Evolutionary conservation across 129 eudicot genomes (phyloP), one percentile per base, ranked within the genome.

Genomic region (Artemisia argyi): DNA sequence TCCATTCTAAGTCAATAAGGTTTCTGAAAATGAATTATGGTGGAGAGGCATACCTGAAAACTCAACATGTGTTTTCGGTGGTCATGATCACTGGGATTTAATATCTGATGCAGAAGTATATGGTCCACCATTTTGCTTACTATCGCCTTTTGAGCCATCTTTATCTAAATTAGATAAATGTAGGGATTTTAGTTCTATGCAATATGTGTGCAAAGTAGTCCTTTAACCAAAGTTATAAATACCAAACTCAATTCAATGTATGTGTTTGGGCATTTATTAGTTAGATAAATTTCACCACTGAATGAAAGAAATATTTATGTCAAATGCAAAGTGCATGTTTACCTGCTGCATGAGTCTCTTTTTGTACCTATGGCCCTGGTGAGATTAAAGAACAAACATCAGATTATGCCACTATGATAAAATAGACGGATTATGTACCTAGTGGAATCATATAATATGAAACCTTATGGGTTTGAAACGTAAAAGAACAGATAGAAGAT

Each of bases 321-420:
- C n/a, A 10, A 16, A 42, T 42, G 30, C 20, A 5, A 32, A 54
- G 18, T 28, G 9, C 13, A 44, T n/a, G n/a, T 24, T 78, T 85
- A 90, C 95, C 89, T 85, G 87, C 65, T 71, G 72, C 57, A 85
- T 82, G 82, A 91, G 82, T 76, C 69, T 87, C 84, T 87, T 91
- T 61, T 85, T 91, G 72, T 83, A 91, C 58, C 89, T 87, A 49
- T 83, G 87, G 60, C 97, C 97, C 97, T 91, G 82, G 48, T 61
- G 26, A 77, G 46, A 79, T 44, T 16, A 69, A 47, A 18, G 22
- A 73, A 67, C 54, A 53, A 15, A 52, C 9, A 24, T 4, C 19
- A 56, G 4, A 24, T 56, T 17, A 17, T 12, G 54, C n/a, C 10
- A 6, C 13, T 48, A 48, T 22, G 24, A 22, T 22, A 22, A 22